phyloP scores from a whole-genome alignment of 2,329 filamentous ascomycete genomes.

The Myriosclerotinia duriaeana region DNA sequence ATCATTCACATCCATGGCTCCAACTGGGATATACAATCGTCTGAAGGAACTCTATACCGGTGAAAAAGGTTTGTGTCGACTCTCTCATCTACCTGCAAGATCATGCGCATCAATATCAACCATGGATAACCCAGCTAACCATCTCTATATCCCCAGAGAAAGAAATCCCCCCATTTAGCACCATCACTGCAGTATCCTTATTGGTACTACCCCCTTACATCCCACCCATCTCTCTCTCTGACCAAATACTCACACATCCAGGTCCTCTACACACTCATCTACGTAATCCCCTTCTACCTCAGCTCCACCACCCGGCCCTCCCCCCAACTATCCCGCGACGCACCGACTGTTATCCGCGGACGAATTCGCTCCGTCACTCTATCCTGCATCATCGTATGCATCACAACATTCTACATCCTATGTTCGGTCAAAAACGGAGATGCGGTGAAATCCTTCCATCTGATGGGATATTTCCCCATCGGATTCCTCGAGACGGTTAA shows the following conservation, averaged over 20 bases:
- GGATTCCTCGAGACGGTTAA: slow-evolving; percentile 62
- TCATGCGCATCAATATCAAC: neutral
- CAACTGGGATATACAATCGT: slow-evolving; percentile 32
- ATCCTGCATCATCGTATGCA: slow-evolving; percentile 68
- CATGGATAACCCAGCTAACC: slow-evolving; percentile 13
- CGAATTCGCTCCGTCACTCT: slow-evolving; percentile 77
- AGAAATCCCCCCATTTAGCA: slow-evolving; percentile 35
- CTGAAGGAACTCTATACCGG: slow-evolving; percentile 34
- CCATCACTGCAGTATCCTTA: slow-evolving; percentile 32
- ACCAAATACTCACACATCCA: slow-evolving; percentile 38
- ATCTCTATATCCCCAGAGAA: slow-evolving; percentile 29
- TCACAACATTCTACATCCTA: slow-evolving; percentile 67
- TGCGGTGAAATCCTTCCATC: slow-evolving; percentile 57
- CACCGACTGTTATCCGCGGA: slow-evolving; percentile 83
- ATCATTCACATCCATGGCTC: slow-evolving; percentile 33
- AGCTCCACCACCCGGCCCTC: slow-evolving; percentile 78
- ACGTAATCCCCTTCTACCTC: slow-evolving; percentile 88
- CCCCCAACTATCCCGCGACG: slow-evolving; percentile 75
- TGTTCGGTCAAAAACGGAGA: slow-evolving; percentile 52
- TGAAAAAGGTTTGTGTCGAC: slow-evolving; percentile 34
- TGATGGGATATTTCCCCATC: slow-evolving; percentile 80
- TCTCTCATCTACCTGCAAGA: neutral
- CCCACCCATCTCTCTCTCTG: neutral
- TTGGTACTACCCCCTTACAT: slow-evolving; percentile 29
- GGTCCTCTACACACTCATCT: slow-evolving; percentile 82